Evolutionary conservation across 1,284 basidiomycete genomes (phyloP).

Genomic region (Schizophyllum amplum): DNA sequence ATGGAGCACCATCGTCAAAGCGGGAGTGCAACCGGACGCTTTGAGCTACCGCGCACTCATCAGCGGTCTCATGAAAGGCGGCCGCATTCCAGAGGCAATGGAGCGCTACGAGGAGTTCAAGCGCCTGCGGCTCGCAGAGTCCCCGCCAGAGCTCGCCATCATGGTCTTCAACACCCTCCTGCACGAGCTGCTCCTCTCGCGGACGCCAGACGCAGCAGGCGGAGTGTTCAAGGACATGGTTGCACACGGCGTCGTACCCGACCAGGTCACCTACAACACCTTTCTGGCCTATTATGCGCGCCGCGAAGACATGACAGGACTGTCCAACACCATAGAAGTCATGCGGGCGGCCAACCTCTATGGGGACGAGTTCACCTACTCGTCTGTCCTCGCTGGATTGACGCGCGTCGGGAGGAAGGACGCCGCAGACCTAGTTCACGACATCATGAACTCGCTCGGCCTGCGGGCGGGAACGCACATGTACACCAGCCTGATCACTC

Average conservation of each 20-base stretch:
- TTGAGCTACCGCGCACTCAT: slow-evolving; percentile 58
- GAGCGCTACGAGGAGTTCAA: slow-evolving; percentile 44
- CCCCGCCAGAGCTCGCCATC: slow-evolving; percentile 20
- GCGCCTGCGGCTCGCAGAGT: slow-evolving; percentile 16
- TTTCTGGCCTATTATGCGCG: slow-evolving; percentile 60
- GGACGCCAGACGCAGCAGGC: slow-evolving; percentile 34
- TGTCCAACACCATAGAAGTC: slow-evolving; percentile 47
- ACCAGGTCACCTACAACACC: slow-evolving; percentile 74
- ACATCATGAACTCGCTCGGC: slow-evolving; percentile 68
- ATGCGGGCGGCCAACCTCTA: slow-evolving; percentile 44
- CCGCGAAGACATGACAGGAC: slow-evolving; percentile 46
- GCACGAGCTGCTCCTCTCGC: slow-evolving; percentile 45
- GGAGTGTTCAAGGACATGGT: slow-evolving; percentile 41
- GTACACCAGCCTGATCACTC: slow-evolving; percentile 68
- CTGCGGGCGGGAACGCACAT: slow-evolving; percentile 65
- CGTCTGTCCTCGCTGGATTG: slow-evolving; percentile 69
- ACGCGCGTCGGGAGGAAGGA: slow-evolving; percentile 60
- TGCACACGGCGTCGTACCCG: slow-evolving; percentile 48
- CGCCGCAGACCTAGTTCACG: slow-evolving; percentile 52
- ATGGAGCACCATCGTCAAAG: slow-evolving; percentile 53
- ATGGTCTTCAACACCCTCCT: slow-evolving; percentile 59
- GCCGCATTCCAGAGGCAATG: slow-evolving; percentile 37
- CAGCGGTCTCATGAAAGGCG: slow-evolving; percentile 40
- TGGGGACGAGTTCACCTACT: slow-evolving; percentile 77
- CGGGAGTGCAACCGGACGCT: slow-evolving; percentile 43